phyloP scores from a whole-genome alignment of 805 yeast genomes.

The Saccharomycopsis synnaedendra region DNA sequence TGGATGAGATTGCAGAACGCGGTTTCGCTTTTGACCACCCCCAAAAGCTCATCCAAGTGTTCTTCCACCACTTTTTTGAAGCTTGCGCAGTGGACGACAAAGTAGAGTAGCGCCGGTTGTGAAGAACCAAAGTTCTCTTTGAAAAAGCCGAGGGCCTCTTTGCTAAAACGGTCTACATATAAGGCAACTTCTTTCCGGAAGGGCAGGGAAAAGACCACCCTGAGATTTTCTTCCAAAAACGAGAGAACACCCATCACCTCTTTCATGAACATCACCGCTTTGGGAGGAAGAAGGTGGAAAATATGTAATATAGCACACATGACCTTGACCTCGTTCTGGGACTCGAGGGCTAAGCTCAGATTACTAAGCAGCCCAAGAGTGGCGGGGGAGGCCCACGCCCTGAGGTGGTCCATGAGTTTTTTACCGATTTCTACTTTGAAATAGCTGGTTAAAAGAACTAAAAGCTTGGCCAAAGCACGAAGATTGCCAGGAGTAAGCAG shows the following conservation, averaged over 20 bases:
- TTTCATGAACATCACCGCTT: conserved; percentile 84
- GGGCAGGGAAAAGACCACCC: conserved; percentile 80
- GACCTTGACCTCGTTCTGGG: conserved; percentile 72
- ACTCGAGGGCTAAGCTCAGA: conserved; percentile 66
- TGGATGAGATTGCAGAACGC: no score
- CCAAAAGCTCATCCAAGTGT: no score
- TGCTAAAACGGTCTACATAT: conserved; percentile 73
- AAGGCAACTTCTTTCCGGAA: conserved; percentile 83
- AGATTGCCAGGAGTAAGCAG: conserved; percentile 79
- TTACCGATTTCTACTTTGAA: conserved; percentile 97
- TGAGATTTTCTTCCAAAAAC: conserved; percentile 68
- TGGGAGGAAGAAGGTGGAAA: conserved; percentile 84
- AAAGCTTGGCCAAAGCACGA: conserved; percentile 78
- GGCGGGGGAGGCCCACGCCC: conserved; percentile 90
- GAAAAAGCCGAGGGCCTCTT: conserved; percentile 62
- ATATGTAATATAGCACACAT: conserved; percentile 85
- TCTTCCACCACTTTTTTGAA: conserved; percentile 30
- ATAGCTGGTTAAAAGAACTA: conserved; percentile 80
- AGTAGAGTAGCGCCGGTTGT: conserved; percentile 34
- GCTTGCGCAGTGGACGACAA: conserved; percentile 38
- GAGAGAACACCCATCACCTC: conserved; percentile 69
- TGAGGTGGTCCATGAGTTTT: conserved; percentile 81
- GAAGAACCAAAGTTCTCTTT: conserved; percentile 54
- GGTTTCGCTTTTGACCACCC: no score
- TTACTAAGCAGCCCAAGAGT: conserved; percentile 63